Evolutionary conservation across 2,329 filamentous ascomycete species (phyloP).

Genomic region (Hansfordia pulvinata): DNA sequence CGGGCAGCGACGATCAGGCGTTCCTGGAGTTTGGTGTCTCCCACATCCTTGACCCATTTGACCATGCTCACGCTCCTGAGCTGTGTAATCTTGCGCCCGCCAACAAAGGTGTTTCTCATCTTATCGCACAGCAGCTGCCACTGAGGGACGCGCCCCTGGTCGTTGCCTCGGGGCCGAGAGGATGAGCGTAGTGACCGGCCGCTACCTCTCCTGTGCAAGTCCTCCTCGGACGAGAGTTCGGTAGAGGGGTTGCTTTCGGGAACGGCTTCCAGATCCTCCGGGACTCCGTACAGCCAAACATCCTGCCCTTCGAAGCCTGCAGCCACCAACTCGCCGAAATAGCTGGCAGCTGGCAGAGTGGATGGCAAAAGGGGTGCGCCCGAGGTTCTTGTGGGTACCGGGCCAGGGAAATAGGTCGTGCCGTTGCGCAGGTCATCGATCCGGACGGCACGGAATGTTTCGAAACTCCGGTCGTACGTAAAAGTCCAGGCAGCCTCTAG

Average conservation of each 20-base stretch:
- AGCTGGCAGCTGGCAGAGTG: conserved; percentile 56
- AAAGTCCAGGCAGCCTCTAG: conserved; percentile 65
- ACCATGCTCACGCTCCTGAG: conserved; percentile 53
- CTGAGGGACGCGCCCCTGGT: conserved; percentile 36
- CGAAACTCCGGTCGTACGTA: conserved; percentile 63
- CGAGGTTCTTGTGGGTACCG: conserved; percentile 35
- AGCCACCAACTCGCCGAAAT: conserved; percentile 56
- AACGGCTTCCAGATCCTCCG: conserved; percentile 54
- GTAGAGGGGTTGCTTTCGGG: conserved; percentile 24
- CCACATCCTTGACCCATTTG: conserved; percentile 54
- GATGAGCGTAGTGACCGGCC: conserved; percentile 25
- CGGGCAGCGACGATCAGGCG: conserved; percentile 59
- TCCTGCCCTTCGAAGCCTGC: conserved; percentile 60
- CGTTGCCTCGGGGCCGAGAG: conserved; percentile 20
- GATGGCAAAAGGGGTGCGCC: conserved; percentile 51
- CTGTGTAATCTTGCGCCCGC: conserved; percentile 51
- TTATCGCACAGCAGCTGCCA: conserved; percentile 59
- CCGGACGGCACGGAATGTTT: conserved; percentile 65
- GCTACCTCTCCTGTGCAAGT: conserved; percentile 23
- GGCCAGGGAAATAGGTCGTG: conserved; percentile 68
- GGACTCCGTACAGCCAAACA: conserved; percentile 69
- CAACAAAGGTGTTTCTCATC: conserved; percentile 55
- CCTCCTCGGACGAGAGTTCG: conserved; percentile 14
- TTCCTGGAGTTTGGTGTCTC: conserved; percentile 32
- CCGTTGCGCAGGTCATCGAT: conserved; percentile 64